A percentile compares a stretch with the other conserved stretches of the same genome.
Evolutionary conservation across 176 grass and related monocot genomes (phyloP).

Genomic region (Carex kokanica): DNA sequence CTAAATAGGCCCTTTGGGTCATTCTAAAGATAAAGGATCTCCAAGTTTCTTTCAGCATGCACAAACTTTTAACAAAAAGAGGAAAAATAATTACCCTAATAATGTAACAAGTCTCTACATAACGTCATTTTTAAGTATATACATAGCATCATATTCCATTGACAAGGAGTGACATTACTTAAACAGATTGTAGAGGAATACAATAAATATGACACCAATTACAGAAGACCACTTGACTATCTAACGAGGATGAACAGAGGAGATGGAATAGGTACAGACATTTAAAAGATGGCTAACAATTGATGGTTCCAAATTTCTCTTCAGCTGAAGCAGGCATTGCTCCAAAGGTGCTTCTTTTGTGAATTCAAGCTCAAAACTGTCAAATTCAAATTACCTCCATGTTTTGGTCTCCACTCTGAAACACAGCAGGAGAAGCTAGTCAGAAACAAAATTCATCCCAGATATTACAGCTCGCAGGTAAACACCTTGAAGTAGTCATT

Average conservation of each 20-base stretch:
- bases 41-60: background rate
- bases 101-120: conserved; percentile 5
- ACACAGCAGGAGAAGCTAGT: background rate
- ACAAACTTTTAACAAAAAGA: background rate
- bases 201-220: background rate
- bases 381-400: conserved; percentile 26
- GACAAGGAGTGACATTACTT: background rate
- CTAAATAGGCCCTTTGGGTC: background rate
- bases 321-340: background rate
- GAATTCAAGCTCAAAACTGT: background rate
- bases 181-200: conserved; percentile 7
- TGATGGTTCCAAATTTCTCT: background rate
- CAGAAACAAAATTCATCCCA: background rate
- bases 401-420: conserved; percentile 13
- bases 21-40: background rate
- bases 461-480: conserved; percentile 1
- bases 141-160: conserved; percentile 10
- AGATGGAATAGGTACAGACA: conserved; percentile 22
- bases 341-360: background rate
- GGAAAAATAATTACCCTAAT: background rate
- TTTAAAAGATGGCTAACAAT: conserved; percentile 2
- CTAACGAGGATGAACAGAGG: conserved; percentile 7
- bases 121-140: background rate
- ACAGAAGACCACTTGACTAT: conserved; percentile 8
- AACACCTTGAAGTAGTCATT: background rate